Percentiles rank a stretch among this genome's conserved stretches.
These are phyloP conservation scores for Adiantum capillusveneris DNA, from an alignment of 75 land plant species.

Conservation along the genomic window DNA sequence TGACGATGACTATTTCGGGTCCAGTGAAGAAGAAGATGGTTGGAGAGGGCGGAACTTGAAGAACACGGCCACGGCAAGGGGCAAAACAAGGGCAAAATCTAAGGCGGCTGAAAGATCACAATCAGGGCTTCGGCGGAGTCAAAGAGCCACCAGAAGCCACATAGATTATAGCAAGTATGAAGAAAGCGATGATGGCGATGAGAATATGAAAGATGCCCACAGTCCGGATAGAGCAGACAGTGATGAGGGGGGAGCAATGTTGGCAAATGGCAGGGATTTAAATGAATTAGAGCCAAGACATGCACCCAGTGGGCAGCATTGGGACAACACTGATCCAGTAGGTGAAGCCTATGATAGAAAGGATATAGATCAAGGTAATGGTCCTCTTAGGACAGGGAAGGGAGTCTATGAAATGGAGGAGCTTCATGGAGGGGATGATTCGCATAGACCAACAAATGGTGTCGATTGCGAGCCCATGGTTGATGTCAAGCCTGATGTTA, in stretches of 20 bases:
- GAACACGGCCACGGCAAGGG: constrained; percentile 13
- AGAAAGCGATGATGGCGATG: constrained; percentile 56
- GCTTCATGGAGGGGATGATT: neutral
- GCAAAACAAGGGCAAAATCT: constrained; percentile 44
- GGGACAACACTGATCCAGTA: neutral
- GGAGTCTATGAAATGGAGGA: neutral
- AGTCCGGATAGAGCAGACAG: neutral
- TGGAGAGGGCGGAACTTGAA: constrained; percentile 3
- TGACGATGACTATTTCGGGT: constrained; percentile 42
- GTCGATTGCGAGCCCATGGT: neutral
- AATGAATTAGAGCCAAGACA: neutral
- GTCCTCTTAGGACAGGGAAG: neutral
- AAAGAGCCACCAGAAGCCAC: constrained; percentile 50
- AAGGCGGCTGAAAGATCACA: constrained; percentile 55
- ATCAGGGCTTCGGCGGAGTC: constrained; percentile 69
- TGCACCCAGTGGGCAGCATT: too few relatives aligned
- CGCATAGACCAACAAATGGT: neutral
- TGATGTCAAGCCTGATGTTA: neutral
- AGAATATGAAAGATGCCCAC: constrained; percentile 5
- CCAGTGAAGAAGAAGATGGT: constrained; percentile 43
- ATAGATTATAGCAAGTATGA: constrained; percentile 66
- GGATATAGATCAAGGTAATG: neutral
- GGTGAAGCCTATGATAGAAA: neutral
- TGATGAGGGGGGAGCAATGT: neutral
- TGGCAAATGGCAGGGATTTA: neutral